These are phyloP conservation scores for Viridothelium virens DNA, from an alignment of 495 filamentous ascomycete genomes.

Conservation along the genomic window DNA sequence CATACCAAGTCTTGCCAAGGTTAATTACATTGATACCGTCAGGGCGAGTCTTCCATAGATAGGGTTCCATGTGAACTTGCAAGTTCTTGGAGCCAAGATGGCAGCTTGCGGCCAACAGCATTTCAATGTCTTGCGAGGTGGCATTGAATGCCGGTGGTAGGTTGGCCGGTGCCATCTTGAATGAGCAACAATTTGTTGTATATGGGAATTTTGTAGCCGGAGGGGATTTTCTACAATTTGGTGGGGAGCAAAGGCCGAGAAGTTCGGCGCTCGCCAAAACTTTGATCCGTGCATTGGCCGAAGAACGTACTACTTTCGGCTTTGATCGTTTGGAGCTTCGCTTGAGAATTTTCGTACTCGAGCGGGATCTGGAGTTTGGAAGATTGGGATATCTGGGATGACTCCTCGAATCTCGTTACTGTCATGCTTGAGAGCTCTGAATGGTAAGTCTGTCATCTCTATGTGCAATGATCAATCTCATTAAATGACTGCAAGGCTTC, in stretches of 20 bases:
- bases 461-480: neutral
- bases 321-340: no score
- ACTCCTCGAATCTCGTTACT: constrained; percentile 62
- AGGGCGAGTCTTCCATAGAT: constrained; percentile 97
- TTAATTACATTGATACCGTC: constrained; percentile 98
- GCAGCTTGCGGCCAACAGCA: constrained; percentile 91
- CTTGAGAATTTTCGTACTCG: no score
- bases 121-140: constrained; percentile 88
- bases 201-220: neutral
- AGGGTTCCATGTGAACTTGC: constrained; percentile 98
- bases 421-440: constrained; percentile 54
- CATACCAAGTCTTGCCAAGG: constrained; percentile 99
- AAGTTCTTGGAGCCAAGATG: constrained; percentile 99
- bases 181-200: neutral
- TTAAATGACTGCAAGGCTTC: neutral
- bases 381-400: constrained; percentile 42
- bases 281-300: neutral
- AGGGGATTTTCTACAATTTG: neutral
- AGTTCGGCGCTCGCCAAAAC: neutral
- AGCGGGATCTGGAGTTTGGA: no score
- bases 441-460: constrained; percentile 40
- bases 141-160: constrained; percentile 85
- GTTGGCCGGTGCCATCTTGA: constrained; percentile 85
- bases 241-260: neutral
- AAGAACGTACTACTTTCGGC: no score